Base-by-base conservation (phyloP, 129 eudicot species). In the Tagetes patula region DNA sequence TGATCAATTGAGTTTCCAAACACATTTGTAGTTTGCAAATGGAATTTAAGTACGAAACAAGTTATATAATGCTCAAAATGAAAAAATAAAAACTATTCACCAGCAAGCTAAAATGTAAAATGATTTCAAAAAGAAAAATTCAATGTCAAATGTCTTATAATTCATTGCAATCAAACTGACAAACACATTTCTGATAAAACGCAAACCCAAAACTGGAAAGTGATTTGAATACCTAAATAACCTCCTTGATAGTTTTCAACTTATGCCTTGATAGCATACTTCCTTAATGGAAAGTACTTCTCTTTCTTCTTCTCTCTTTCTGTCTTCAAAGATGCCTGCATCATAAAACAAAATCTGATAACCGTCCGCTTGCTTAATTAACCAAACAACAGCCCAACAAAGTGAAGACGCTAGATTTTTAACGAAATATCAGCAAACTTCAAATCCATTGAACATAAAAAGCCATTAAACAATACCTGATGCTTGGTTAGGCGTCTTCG, bases 401-500 rank as follows among this genome's bases (percentile, higher is more conserved):
- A 20, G 27, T 20, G 27, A 20, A 20, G 27, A 20, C 27, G 27
- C 27, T 0, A 20, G 27, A 20, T 20, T 20, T 20, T 20, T 20
- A 20, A 20, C 27, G 27, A 20, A 20, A 20, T 20, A 20, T 20
- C 27, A 20, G 27, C 27, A 20, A 20, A 20, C 27, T 20, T 20
- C 27, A 20, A 20, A 20, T 20, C 12, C 1, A 12, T 5, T 6
- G 11, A 6, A 8, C 0, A 42, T 6, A 12, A 59, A 56, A 42
- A 32, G 6, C 49, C 6, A 46, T 2, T 11, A n/a, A 38, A 55
- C 5, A 2, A 34, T 82, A 84, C 96, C 87, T 84, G 91, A 59
- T 89, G 96, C 73, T 89, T 86, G 75, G 91, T 86, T 3, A 89
- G 83, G 58, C 91, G 91, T 64, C 80, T 79, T 20, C 91, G 96